These are phyloP conservation scores for Puccinia polysora DNA, from an alignment of 1,284 basidiomycete species.

Conservation along the genomic window DNA sequence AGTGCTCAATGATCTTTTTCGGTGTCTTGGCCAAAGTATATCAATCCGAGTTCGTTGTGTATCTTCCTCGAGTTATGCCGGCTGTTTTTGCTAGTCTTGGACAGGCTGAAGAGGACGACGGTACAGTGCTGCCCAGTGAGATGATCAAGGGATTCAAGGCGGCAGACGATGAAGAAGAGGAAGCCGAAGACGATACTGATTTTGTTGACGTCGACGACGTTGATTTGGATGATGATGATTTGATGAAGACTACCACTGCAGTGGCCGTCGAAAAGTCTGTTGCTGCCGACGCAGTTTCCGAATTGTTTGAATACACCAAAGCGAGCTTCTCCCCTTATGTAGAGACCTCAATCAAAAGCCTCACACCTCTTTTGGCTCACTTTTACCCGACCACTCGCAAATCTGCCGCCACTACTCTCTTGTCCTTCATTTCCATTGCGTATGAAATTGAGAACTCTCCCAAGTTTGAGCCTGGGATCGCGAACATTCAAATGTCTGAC, in stretches of 20 bases:
- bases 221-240: conserved; percentile 70
- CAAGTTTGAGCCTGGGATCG: conserved; percentile 74
- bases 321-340: conserved; percentile 80
- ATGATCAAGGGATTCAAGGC: conserved; percentile 63
- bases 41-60: conserved; percentile 84
- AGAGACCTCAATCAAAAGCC: conserved; percentile 67
- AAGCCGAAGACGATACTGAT: conserved; percentile 59
- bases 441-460: conserved; percentile 77
- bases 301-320: conserved; percentile 78
- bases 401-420: conserved; percentile 79
- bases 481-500: conserved; percentile 64
- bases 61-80: conserved; percentile 80
- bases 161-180: conserved; percentile 55
- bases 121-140: conserved; percentile 16
- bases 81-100: conserved; percentile 77
- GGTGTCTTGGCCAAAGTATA: conserved; percentile 96
- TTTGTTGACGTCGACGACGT: conserved; percentile 58
- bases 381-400: conserved; percentile 99
- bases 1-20: conserved; percentile 98
- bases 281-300: conserved; percentile 91
- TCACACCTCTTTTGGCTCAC: conserved; percentile 68
- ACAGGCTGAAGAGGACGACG: conserved; percentile 59
- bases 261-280: conserved; percentile 99
- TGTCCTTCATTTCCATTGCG: conserved; percentile 86
- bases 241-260: conserved; percentile 71